Conservation (phyloP, 192 early-diverging fungal species). For the Podila verticillata region DNA sequence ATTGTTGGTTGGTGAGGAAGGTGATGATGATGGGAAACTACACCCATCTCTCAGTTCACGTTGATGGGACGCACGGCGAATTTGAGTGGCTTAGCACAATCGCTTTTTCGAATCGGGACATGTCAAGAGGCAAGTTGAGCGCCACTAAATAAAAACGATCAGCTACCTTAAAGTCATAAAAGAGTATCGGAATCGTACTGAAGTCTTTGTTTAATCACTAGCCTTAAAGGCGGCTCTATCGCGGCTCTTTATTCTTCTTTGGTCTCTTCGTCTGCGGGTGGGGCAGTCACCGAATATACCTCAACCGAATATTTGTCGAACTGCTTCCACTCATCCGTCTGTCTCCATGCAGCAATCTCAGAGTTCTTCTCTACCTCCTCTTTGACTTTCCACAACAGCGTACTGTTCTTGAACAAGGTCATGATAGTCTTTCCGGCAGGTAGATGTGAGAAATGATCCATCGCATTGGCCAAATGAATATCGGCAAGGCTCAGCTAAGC, state of each 20-base stretch:
- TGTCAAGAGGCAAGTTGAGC: too few species aligned
- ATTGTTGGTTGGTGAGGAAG: background rate
- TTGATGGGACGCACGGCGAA: background rate
- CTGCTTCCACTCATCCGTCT: constrained; percentile 13
- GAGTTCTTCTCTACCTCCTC: constrained; percentile 19
- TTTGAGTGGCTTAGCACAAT: too few species aligned
- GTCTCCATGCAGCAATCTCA: constrained; percentile 27
- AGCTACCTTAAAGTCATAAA: too few species aligned
- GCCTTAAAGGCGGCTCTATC: background rate
- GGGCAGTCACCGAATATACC: background rate
- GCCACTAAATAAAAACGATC: too few species aligned
- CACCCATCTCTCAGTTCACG: background rate
- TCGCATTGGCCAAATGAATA: constrained; percentile 25
- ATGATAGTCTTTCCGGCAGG: constrained; percentile 5
- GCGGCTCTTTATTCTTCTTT: background rate
- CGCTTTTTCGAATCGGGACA: too few species aligned
- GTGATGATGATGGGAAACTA: background rate
- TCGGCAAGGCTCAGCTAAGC: constrained; percentile 24
- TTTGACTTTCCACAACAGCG: constrained; percentile 20
- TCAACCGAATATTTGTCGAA: constrained; percentile 1
- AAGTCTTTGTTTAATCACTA: too few species aligned
- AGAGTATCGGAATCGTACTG: too few species aligned
- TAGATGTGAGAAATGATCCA: constrained; percentile 33
- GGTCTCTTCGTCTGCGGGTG: background rate
- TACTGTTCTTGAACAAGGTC: constrained; percentile 13